Conservation (phyloP, 345 rosid genomes). For the Linum tenue region DNA sequence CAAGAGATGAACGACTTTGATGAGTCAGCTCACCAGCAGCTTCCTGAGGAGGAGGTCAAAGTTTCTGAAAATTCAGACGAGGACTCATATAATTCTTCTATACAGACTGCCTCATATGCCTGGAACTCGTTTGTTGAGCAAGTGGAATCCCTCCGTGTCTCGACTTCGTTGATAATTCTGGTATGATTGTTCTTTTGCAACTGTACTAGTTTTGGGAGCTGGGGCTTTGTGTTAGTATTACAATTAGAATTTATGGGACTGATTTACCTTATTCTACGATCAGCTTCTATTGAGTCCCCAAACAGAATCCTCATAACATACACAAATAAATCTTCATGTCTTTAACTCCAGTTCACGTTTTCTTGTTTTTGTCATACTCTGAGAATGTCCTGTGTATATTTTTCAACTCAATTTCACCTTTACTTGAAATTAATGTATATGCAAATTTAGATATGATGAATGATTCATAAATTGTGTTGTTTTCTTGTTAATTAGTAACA, state of each 20-base stretch:
- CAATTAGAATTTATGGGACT: no score
- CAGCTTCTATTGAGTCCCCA: no score
- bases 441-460: no score
- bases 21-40: slow-evolving; percentile 16
- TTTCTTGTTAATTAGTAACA: neutral
- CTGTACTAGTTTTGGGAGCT: neutral
- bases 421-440: no score
- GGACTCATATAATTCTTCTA: slow-evolving; percentile 16
- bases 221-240: no score
- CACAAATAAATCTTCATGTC: neutral
- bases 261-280: no score
- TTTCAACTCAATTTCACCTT: no score
- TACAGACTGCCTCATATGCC: slow-evolving; percentile 42
- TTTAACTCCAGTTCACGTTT: neutral
- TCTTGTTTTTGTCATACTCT: neutral
- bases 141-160: slow-evolving; percentile 63
- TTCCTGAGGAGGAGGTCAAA: slow-evolving; percentile 21
- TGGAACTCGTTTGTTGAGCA: slow-evolving; percentile 90
- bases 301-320: no score
- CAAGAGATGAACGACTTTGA: slow-evolving; percentile 21
- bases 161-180: slow-evolving; percentile 79
- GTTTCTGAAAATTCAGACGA: slow-evolving; percentile 11
- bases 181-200: slow-evolving; percentile 26
- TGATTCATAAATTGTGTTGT: no score
- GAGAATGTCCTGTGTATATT: no score